Evolutionary conservation across 352 stramenopile genomes (phyloP), one percentile per base, ranked within the genome.

Genomic region (Aphanomyces astaci): DNA sequence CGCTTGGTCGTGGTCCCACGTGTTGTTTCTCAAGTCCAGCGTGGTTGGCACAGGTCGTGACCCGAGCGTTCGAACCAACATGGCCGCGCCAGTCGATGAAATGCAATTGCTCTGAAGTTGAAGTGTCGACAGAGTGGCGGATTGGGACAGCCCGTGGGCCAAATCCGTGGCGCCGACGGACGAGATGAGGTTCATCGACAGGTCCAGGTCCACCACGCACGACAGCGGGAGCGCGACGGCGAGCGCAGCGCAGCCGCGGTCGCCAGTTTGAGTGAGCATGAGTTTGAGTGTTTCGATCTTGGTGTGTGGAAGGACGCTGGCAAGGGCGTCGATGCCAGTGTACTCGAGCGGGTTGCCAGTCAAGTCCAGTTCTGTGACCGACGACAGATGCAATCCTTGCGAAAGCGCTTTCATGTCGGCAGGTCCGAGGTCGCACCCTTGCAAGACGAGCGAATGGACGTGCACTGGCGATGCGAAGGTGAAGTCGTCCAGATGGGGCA

Each of bases 1-100:
- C n/a, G 33, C 30, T 22, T 59, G 22, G 30, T 1, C n/a, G 11
- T 7, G 17, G 51, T 59, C 51, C 9, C 22, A 22, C 1, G 19
- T 59, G 51, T 59, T 59, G 22, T 59, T 59, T 17, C 22, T 9
- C 51, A 59, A 19, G 27, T 59, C 51, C 22, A 59, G 27, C 27
- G 30, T n/a, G 19, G 25, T 32, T 32, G 5, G 22, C 51, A 59
- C 51, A 13, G 7, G 13, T 4, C 51, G 7, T 9, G n/a, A 5
- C 19, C 51, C 51, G 10, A 59, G 22, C 22, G 30, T 19, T 59
- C 33, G 51, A 30, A 59, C n/a, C 13, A 59, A 15, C 30, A 25
- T 25, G 13, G 27, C 51, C 32, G 27, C 51, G 51, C 51, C 27
- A 32, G 51, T 10, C 19, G 51, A 15, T 4, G 25, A 22, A 19